phyloP scores from a whole-genome alignment of 2,329 filamentous ascomycete genomes.

The Simplicillium aogashimaense region DNA sequence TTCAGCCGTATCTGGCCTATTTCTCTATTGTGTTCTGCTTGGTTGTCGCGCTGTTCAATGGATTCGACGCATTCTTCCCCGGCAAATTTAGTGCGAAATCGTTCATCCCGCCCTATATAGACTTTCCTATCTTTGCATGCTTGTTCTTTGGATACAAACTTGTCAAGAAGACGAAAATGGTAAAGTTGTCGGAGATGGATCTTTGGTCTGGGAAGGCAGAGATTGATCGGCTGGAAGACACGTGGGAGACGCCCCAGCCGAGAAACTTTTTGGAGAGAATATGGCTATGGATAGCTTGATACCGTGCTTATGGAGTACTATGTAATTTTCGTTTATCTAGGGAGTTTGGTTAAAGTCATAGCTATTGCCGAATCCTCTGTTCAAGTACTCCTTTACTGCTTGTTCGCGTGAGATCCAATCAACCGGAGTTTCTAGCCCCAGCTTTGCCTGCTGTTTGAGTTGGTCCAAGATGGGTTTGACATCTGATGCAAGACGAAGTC shows the following conservation, averaged over 20 bases:
- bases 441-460: constrained; percentile 24
- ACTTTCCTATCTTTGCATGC: constrained; percentile 56
- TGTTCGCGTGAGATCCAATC: constrained; percentile 34
- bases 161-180: constrained; percentile 45
- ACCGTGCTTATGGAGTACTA: no score
- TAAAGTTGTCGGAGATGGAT: constrained; percentile 25
- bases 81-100: constrained; percentile 28
- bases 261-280: constrained; percentile 26
- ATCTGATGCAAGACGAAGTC: constrained; percentile 40
- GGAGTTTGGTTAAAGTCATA: constrained; percentile 48
- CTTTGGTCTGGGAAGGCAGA: constrained; percentile 29
- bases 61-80: constrained; percentile 63
- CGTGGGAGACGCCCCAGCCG: constrained; percentile 23
- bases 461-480: constrained; percentile 33
- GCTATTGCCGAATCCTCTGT: constrained; percentile 48
- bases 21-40: constrained; percentile 51
- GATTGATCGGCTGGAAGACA: constrained; percentile 24
- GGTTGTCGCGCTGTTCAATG: constrained; percentile 60
- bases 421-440: constrained; percentile 37
- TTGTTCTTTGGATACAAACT: constrained; percentile 58
- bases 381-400: constrained; percentile 36
- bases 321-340: no score
- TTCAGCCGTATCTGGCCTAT: constrained; percentile 61
- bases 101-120: constrained; percentile 61
- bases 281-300: constrained; percentile 29